Conservation (phyloP, 176 grass and related monocot genomes). For the Chrysopogon serrulatus region DNA sequence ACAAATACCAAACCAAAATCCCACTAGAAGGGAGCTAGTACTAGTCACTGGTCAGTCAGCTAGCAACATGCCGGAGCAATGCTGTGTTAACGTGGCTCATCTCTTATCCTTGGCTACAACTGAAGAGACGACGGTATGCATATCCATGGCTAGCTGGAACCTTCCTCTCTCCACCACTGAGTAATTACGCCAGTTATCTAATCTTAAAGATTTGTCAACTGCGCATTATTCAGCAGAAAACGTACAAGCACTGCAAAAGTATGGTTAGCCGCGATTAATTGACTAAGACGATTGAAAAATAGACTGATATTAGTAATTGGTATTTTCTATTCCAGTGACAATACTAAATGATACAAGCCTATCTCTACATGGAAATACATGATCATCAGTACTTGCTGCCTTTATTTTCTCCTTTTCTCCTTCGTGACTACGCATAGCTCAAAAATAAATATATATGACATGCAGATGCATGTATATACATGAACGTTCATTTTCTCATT, state of each 20-base stretch:
- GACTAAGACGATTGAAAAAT: not conserved
- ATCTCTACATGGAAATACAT: not conserved
- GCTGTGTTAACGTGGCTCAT: too few relatives aligned
- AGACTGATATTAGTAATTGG: not conserved
- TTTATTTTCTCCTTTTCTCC: not conserved
- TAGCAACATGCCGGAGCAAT: too few relatives aligned
- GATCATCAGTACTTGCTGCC: not conserved
- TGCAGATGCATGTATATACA: constrained; percentile 5
- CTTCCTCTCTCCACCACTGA: not conserved
- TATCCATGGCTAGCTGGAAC: not conserved
- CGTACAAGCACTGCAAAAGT: not conserved
- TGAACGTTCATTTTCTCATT: not conserved
- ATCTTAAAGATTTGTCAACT: not conserved
- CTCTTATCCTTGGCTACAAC: not conserved
- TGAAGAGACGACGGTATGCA: not conserved
- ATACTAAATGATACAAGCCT: not conserved
- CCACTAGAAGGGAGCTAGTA: too few relatives aligned
- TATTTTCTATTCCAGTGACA: not conserved
- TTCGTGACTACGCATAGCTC: not conserved
- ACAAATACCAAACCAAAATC: not conserved
- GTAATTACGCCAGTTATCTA: not conserved
- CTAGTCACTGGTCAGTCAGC: too few relatives aligned
- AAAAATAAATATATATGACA: not conserved
- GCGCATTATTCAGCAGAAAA: not conserved
- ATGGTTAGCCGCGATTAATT: not conserved